Conservation (phyloP, 2,329 filamentous ascomycete genomes). For the Huntiella decipiens region DNA sequence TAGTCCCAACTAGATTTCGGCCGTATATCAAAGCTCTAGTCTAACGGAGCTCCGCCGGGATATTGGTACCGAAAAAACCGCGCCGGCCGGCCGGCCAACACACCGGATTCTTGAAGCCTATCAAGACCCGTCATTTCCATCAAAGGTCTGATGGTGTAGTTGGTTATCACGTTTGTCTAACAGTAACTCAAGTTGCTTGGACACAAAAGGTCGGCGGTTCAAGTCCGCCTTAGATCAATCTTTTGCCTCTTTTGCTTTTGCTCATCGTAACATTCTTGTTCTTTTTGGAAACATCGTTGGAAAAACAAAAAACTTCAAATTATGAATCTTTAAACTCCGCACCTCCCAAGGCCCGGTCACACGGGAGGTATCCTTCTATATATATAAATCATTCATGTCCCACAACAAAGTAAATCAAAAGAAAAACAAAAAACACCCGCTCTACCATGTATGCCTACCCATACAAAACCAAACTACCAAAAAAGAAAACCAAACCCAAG, state of each 20-base stretch:
- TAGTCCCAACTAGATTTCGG: no score
- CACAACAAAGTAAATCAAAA: neutral
- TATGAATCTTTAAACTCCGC: no score
- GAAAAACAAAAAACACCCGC: slow-evolving; percentile 1
- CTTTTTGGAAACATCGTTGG: neutral
- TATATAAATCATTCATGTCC: no score
- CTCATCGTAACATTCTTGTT: neutral
- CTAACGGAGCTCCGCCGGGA: no score
- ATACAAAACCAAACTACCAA: neutral
- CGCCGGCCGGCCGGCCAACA: no score
- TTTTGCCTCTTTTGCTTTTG: neutral
- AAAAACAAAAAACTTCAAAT: neutral
- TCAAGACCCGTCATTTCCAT: neutral
- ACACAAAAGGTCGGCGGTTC: slow-evolving; percentile 10
- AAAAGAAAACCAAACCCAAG: slow-evolving; percentile 3
- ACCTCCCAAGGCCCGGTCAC: no score
- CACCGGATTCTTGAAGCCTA: no score
- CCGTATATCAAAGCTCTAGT: no score
- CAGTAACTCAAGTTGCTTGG: slow-evolving; percentile 2
- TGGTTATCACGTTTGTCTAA: slow-evolving; percentile 9
- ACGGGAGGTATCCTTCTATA: no score
- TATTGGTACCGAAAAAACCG: no score
- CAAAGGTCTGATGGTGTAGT: slow-evolving; percentile 5
- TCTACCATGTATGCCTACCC: neutral
- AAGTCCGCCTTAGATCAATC: slow-evolving; percentile 8